Evolutionary conservation across 2,329 filamentous ascomycete genomes (phyloP).

Genomic region (Arthrobotrys musiformis): DNA sequence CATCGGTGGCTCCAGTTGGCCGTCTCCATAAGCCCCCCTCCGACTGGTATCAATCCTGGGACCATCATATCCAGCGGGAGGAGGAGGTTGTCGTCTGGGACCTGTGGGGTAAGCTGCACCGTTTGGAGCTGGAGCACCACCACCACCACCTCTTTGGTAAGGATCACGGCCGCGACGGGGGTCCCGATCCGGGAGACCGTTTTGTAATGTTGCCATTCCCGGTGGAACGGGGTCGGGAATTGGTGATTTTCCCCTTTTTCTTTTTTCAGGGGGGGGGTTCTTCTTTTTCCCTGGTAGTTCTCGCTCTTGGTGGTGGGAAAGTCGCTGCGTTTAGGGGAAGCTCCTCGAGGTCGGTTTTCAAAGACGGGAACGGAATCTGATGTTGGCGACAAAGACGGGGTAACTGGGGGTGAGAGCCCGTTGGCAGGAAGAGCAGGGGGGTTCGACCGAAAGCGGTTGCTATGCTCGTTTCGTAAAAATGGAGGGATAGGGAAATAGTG

Average conservation of each 20-base stretch:
- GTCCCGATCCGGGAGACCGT: slow-evolving; percentile 49
- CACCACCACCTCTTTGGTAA: slow-evolving; percentile 37
- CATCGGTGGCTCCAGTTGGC: slow-evolving; percentile 10
- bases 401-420: neutral
- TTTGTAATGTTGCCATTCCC: slow-evolving; percentile 43
- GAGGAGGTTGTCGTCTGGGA: slow-evolving; percentile 18
- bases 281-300: no score
- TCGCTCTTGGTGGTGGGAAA: no score
- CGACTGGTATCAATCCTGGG: slow-evolving; percentile 4
- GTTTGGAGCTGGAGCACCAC: slow-evolving; percentile 1
- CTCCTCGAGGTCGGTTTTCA: neutral
- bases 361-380: no score
- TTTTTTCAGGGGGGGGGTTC: neutral
- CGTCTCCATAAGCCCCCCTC: slow-evolving; percentile 11
- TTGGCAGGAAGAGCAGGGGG: neutral
- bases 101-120: slow-evolving; percentile 24
- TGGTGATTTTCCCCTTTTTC: neutral
- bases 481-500: neutral
- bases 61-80: slow-evolving; percentile 20
- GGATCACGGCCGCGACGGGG: slow-evolving; percentile 53
- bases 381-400: no score
- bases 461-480: neutral
- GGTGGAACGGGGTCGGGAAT: neutral
- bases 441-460: neutral
- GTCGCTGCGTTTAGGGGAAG: slow-evolving; percentile 22